Evolutionary conservation across 2,329 filamentous ascomycete species (phyloP), one percentile per base, ranked within the genome.

Genomic region (Scedosporium boydii): DNA sequence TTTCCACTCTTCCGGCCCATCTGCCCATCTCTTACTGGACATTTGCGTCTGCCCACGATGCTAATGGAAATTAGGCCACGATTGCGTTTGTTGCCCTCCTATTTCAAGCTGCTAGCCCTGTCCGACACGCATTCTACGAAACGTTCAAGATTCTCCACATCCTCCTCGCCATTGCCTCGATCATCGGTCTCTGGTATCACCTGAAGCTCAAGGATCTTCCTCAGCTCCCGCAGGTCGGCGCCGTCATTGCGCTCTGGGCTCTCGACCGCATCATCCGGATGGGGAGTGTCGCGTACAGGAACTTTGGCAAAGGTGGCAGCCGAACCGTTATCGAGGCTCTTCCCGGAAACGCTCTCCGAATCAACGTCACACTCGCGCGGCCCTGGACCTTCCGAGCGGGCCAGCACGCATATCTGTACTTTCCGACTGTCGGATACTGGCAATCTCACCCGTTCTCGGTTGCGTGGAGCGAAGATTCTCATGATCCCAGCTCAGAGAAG

Each of bases 381-480:
- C 88, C 88, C n/a, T 93, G 89, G 88, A 82, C 76, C 48, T 90
- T 90, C 79, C 79, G 80, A 64, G 86, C 89, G 0, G 89, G 89
- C 42, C 88, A 92, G 73, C 89, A 93, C 71, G 87, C 89, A 42
- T 93, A 92, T 72, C 76, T 93, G 21, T 92, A 92, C 76, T 82
- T 93, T 75, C 90, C 90, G 6, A 78, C 80, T 4, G 78, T 93
- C 69, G 87, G 87, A 65, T 80, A 86, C 65, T 87, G 84, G 82
- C 88, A 89, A 68, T 91, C 87, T 57, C 89, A 93, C 70, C 89
- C 89, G 1, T 93, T 93, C 77, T 90, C 88, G 2, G 80, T 92
- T 53, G 87, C 88, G 42, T 93, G 89, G 89, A 87, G 85, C 66
- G 87, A 91, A 64, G 87, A 90, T 65, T 80, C 78, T 51, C 81